phyloP scores from a whole-genome alignment of 2,329 filamentous ascomycete species.

The Macrophomina pseudophaseolina region DNA sequence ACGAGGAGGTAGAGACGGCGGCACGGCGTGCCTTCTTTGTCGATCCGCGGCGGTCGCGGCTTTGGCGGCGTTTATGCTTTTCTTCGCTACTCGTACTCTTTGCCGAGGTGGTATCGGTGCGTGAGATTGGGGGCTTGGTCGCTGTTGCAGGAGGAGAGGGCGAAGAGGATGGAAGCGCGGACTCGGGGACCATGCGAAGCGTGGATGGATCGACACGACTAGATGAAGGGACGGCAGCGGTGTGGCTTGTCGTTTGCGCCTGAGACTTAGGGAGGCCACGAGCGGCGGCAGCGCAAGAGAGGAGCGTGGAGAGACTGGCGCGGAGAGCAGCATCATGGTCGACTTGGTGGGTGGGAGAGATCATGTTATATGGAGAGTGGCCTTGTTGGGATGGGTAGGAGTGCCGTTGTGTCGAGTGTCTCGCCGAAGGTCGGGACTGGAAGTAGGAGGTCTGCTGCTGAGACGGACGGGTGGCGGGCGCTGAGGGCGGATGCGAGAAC shows the following conservation, averaged over 20 bases:
- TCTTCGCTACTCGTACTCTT: constrained; percentile 22
- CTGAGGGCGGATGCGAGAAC: constrained; percentile 80
- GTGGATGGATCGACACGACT: constrained; percentile 56
- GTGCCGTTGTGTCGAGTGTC: constrained; percentile 44
- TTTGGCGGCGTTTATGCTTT: constrained; percentile 29
- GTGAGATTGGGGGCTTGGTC: constrained; percentile 36
- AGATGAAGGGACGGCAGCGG: constrained; percentile 37
- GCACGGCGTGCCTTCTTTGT: constrained; percentile 22
- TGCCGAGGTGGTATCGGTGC: constrained; percentile 32
- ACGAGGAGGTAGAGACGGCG: constrained; percentile 30
- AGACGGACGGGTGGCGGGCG: constrained; percentile 49
- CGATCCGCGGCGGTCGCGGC: constrained; percentile 23
- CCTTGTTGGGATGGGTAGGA: constrained; percentile 48
- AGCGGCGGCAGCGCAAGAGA: constrained; percentile 93
- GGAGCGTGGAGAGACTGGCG: constrained; percentile 89
- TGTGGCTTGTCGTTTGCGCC: constrained; percentile 4
- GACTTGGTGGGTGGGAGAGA: constrained; percentile 76
- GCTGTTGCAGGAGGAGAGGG: constrained; percentile 34
- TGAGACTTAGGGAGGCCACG: constrained; percentile 73
- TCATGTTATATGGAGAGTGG: constrained; percentile 68
- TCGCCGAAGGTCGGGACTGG: constrained; percentile 37
- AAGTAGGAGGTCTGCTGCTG: constrained; percentile 46
- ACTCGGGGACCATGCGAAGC: constrained; percentile 65
- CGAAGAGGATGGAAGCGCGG: constrained; percentile 54
- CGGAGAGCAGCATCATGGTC: constrained; percentile 93